These are phyloP conservation scores for Yamadazyma blattariae DNA, from an alignment of 1,139 yeast genomes.

Conservation along the genomic window DNA sequence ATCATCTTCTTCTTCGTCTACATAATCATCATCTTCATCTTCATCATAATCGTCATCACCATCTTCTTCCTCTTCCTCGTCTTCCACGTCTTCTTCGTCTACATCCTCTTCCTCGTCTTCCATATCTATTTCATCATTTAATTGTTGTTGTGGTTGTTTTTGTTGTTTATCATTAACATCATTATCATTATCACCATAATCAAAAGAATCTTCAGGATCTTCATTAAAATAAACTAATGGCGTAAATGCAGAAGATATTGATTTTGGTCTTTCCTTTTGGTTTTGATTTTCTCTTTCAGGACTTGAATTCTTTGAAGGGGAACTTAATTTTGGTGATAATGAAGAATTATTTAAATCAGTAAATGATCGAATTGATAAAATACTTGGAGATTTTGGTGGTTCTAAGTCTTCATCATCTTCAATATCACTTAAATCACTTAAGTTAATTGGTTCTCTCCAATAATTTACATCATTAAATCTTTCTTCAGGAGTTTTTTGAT, in stretches of 20 bases:
- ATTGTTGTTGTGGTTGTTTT: slow-evolving; percentile 22
- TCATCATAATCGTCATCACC: slow-evolving; percentile 18
- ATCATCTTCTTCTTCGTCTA: slow-evolving; percentile 7
- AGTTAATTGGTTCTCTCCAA: slow-evolving; percentile 83
- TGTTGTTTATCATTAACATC: slow-evolving; percentile 22
- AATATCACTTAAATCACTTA: slow-evolving; percentile 56
- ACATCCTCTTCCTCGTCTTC: slow-evolving; percentile 23
- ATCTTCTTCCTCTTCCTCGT: slow-evolving; percentile 25
- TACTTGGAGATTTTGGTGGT: slow-evolving; percentile 19
- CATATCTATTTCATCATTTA: slow-evolving; percentile 22
- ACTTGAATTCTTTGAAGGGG: neutral
- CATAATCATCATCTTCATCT: slow-evolving; percentile 14
- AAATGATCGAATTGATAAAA: slow-evolving; percentile 18
- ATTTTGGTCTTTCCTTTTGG: slow-evolving; percentile 28
- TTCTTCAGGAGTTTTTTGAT: slow-evolving; percentile 42
- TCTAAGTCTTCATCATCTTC: slow-evolving; percentile 25
- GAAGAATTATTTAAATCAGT: too few species aligned
- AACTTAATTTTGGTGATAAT: too few species aligned
- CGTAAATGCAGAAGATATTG: slow-evolving; percentile 37
- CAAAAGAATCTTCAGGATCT: slow-evolving; percentile 16
- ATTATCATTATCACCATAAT: slow-evolving; percentile 12
- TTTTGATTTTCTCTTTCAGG: slow-evolving; percentile 6
- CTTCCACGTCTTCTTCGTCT: slow-evolving; percentile 22
- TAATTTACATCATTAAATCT: slow-evolving; percentile 82
- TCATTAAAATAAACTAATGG: slow-evolving; percentile 37